Evolutionary conservation across 1,139 yeast species (phyloP), one percentile per base, ranked within the genome.

Genomic region (Debaryomyces sp.): DNA sequence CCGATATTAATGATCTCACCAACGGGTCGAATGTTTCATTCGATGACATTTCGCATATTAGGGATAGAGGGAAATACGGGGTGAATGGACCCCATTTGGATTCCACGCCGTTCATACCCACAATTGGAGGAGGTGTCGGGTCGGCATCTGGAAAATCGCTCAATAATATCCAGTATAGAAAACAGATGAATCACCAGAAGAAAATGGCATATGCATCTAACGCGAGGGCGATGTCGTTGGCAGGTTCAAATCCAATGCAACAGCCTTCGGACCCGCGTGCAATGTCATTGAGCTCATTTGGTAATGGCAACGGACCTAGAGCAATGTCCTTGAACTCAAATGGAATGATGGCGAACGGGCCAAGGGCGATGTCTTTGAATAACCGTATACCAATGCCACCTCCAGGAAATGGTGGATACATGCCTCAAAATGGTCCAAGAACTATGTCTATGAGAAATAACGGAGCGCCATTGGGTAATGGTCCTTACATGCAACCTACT

Each of bases 41-140:
- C 54, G 82, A 81, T 53, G 92, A 87, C 58, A 71, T 87, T 10
- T 69, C 82, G 29, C 85, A 84, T 50, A 68, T 84, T 2, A 72
- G 87, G 47, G 88, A 84, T 54, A 73, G 84, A 39, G 90, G 89
- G 4, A 81, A 76, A 18, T 85, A 85, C 59, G 86, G 86, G 1
- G 67, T 75, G 36, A 67, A 70, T 37, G 62, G 68, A 7, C 61
- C 68, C 15, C 63, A 68, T 21, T 63, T 71, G 47, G 90, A 85
- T 56, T 78, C 91, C 0, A 78, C 89, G 0, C 92, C 94, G 4
- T 82, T 85, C 54, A 87, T 87, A 38, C 95, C 95, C 8, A 85
- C 89, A 0, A 49, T 87, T 10, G 73, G 77, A 0, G 50, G 58
- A 9, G 53, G 56, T 6, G 46, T 46, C 24, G 56, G 59, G 4